These are phyloP conservation scores for Aspergillus ruber DNA, from an alignment of 2,329 filamentous ascomycete genomes.

Conservation along the genomic window DNA sequence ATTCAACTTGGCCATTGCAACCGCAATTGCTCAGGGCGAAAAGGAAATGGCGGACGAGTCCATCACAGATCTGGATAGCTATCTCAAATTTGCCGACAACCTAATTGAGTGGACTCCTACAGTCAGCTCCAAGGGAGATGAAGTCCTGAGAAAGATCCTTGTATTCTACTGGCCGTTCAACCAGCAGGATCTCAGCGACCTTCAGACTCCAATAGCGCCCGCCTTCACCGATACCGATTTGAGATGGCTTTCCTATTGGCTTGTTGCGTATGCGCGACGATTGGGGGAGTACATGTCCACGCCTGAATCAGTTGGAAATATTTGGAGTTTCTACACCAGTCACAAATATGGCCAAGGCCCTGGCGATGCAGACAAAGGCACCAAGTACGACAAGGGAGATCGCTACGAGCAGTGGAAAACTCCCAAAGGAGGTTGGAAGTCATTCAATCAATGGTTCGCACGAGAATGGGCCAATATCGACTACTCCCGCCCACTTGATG, in stretches of 20 bases:
- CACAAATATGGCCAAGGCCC: neutral
- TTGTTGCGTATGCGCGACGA: conserved; percentile 5
- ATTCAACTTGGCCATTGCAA: neutral
- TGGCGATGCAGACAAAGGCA: neutral
- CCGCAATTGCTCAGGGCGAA: neutral
- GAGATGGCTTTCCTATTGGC: conserved; percentile 10
- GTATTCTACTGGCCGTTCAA: conserved; percentile 9
- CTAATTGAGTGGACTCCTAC: conserved; percentile 7
- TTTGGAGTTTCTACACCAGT: conserved; percentile 6
- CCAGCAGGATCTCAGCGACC: conserved; percentile 4
- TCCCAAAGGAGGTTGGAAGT: conserved; percentile 5
- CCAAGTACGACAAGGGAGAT: neutral
- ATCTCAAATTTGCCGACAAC: conserved; percentile 1
- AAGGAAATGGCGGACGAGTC: neutral
- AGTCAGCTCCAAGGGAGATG: conserved; percentile 2
- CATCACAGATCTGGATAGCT: conserved; percentile 6
- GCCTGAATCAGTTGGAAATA: conserved; percentile 1
- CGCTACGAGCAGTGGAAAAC: neutral
- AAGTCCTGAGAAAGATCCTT: conserved; percentile 4
- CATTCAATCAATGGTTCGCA: conserved; percentile 11
- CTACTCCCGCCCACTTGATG: conserved; percentile 1
- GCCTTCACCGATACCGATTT: neutral
- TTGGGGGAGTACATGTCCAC: conserved; percentile 7
- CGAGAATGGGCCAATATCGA: conserved; percentile 3
- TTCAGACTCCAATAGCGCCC: conserved; percentile 6